phyloP scores from a whole-genome alignment of 2,329 filamentous ascomycete species.

The Fusarium equiseti region DNA sequence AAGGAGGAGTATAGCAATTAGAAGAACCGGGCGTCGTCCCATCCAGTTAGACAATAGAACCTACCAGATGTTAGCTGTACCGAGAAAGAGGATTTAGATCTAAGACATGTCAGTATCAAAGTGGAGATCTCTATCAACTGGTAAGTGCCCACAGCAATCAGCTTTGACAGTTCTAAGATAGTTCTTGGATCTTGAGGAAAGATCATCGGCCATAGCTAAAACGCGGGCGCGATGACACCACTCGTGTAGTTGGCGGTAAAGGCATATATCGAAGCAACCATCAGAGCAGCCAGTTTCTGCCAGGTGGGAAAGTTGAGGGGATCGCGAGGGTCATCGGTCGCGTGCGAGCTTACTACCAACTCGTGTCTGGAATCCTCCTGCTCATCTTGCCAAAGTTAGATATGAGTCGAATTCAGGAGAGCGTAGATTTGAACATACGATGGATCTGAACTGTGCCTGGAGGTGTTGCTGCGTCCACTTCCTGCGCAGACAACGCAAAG shows the following conservation, averaged over 20 bases:
- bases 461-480: constrained; percentile 23
- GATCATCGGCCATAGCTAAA: constrained; percentile 49
- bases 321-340: constrained; percentile 50
- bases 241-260: constrained; percentile 52
- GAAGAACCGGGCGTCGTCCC: constrained; percentile 50
- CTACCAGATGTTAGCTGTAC: constrained; percentile 52
- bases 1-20: constrained; percentile 48
- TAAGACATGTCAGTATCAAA: constrained; percentile 13
- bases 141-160: constrained; percentile 50
- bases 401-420: too few species aligned
- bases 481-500: constrained; percentile 11
- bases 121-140: rapidly evolving
- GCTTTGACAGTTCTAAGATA: constrained; percentile 45
- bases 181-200: constrained; percentile 48
- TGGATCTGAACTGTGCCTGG: constrained; percentile 27
- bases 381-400: constrained; percentile 2
- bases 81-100: constrained; percentile 52
- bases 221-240: constrained; percentile 50
- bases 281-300: constrained; percentile 49
- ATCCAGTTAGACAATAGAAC: constrained; percentile 54
- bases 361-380: background rate
- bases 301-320: constrained; percentile 53
- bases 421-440: background rate
- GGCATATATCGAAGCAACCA: constrained; percentile 49
- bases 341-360: too few species aligned